A percentile compares a stretch with the other conserved stretches of the same genome.
phyloP scores from a whole-genome alignment of 1,284 basidiomycete species.

The Malassezia dermatis region DNA sequence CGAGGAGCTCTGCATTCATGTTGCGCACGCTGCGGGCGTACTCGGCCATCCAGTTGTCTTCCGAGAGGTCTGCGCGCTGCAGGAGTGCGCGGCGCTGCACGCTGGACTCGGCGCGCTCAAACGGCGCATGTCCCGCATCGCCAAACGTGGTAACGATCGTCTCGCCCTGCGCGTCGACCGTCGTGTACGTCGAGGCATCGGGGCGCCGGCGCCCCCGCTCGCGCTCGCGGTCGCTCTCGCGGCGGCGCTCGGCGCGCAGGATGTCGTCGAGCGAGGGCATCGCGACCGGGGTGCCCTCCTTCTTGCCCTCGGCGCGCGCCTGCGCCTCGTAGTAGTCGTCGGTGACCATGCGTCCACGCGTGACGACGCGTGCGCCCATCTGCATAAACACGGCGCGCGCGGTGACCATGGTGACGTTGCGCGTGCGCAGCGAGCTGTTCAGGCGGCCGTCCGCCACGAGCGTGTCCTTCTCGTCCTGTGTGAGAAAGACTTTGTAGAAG shows the following conservation, averaged over 20 bases:
- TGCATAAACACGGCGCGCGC: conserved; percentile 87
- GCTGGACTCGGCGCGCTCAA: conserved; percentile 34
- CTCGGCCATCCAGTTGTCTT: conserved; percentile 46
- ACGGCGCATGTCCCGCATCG: conserved; percentile 38
- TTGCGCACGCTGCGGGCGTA: conserved; percentile 40
- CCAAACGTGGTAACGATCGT: conserved; percentile 37
- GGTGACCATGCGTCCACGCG: conserved; percentile 74
- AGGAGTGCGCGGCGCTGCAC: conserved; percentile 24
- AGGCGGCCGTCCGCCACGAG: conserved; percentile 79
- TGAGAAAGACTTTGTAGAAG: conserved; percentile 65
- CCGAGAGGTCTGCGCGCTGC: conserved; percentile 34
- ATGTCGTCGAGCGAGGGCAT: conserved; percentile 27
- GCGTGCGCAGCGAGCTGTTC: conserved; percentile 64
- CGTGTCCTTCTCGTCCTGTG: conserved; percentile 65
- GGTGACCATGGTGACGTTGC: conserved; percentile 85
- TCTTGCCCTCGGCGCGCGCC: conserved; percentile 52
- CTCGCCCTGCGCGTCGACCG: conserved; percentile 37
- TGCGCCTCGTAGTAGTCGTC: conserved; percentile 93
- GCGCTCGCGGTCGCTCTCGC: conserved; percentile 31
- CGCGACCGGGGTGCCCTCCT: conserved; percentile 42
- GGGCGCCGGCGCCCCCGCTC: conserved; percentile 28
- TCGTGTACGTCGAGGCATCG: conserved; percentile 32
- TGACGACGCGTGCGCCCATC: conserved; percentile 79
- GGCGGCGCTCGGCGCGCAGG: conserved; percentile 22
- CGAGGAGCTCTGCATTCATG: conserved; percentile 40